Percentiles rank a stretch among this genome's conserved stretches.
Conservation (phyloP, 2,329 filamentous ascomycete genomes). For the Claviceps citrina region DNA sequence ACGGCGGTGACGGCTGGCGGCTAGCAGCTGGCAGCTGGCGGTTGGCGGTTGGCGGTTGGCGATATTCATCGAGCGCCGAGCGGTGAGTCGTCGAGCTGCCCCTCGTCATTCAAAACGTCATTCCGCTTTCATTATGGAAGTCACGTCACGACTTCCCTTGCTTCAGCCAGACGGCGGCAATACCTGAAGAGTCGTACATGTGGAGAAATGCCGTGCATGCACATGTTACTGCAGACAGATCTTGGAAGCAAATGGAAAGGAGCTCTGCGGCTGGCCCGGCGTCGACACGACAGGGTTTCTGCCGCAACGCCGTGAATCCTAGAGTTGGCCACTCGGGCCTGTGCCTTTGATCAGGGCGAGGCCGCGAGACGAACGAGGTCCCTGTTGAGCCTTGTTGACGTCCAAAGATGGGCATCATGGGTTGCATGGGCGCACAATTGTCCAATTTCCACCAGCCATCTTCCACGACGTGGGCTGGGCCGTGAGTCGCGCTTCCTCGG, state of each 20-base stretch:
- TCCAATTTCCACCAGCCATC: too few relatives aligned
- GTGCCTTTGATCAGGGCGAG: conserved; percentile 1
- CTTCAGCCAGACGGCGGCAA: too few relatives aligned
- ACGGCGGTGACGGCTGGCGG: not conserved
- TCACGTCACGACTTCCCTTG: too few relatives aligned
- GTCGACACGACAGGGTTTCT: not conserved
- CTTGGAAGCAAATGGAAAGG: not conserved
- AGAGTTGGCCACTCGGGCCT: conserved; percentile 3
- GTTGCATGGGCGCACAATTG: too few relatives aligned
- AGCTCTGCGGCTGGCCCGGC: not conserved
- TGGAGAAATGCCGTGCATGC: not conserved
- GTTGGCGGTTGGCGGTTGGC: not conserved
- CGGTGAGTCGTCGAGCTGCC: not conserved
- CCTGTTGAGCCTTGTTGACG: too few relatives aligned
- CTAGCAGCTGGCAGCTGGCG: not conserved
- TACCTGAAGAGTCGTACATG: not conserved
- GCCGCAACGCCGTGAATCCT: not conserved
- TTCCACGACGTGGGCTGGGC: too few relatives aligned
- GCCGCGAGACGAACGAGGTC: not conserved
- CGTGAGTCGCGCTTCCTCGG: too few relatives aligned
- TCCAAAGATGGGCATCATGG: too few relatives aligned
- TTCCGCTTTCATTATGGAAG: not conserved
- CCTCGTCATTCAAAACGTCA: not conserved
- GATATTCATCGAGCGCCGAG: not conserved
- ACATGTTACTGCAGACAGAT: not conserved